Conservation (phyloP, 228 moss, liverwort and hornwort genomes). For the Sphagnum fallax region DNA sequence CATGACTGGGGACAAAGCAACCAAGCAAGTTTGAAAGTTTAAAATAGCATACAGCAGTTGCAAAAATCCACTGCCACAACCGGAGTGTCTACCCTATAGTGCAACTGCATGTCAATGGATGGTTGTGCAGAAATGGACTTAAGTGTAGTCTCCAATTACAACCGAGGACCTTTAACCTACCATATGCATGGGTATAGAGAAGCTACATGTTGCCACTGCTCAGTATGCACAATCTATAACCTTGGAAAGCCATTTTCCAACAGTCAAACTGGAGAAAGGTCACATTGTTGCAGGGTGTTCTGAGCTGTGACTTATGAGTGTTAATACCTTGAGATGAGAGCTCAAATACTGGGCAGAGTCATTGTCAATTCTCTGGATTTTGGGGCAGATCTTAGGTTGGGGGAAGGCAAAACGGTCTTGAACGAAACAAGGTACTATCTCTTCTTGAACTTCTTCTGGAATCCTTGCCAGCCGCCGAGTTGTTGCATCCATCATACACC, state of each 20-base stretch:
- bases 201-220: background rate
- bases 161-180: background rate
- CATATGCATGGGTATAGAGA: background rate
- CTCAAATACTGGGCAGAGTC: constrained; percentile 12
- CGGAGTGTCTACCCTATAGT: too few relatives aligned
- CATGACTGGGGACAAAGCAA: constrained; percentile 19
- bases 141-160: too few relatives aligned
- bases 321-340: constrained; percentile 38
- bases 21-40: background rate
- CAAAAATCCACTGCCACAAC: background rate
- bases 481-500: constrained; percentile 71
- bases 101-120: too few relatives aligned
- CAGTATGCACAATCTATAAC: background rate
- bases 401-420: constrained; percentile 17
- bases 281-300: background rate
- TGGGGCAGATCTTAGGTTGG: constrained; percentile 9
- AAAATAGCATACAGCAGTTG: background rate
- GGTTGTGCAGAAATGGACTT: too few relatives aligned
- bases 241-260: background rate
- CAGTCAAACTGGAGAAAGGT: background rate
- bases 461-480: constrained; percentile 60
- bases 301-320: background rate
- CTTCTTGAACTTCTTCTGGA: constrained; percentile 51
- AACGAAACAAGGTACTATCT: constrained; percentile 52
- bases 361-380: constrained; percentile 48